Percentiles rank a stretch among this genome's conserved stretches.
These are phyloP conservation scores for Ploettnerulaceae sp. DNA, from an alignment of 2,329 filamentous ascomycete genomes.

Conservation along the genomic window DNA sequence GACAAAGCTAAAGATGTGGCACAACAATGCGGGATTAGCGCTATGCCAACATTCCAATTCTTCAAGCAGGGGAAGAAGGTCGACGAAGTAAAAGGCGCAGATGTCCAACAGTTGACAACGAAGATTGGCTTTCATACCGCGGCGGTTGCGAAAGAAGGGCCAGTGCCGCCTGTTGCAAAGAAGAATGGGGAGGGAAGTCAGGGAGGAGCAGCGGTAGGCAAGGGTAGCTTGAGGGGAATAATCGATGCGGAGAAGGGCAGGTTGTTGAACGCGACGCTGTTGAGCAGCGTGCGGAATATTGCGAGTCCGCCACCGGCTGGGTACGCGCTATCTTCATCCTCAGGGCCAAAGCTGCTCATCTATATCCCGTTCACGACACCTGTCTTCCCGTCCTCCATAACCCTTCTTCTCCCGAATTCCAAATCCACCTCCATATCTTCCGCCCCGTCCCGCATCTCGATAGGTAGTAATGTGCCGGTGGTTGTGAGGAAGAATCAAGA, in stretches of 20 bases:
- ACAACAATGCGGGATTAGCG: slow-evolving; percentile 68
- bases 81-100: slow-evolving; percentile 75
- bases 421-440: slow-evolving; percentile 12
- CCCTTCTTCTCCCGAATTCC: slow-evolving; percentile 22
- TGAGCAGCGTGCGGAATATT: slow-evolving; percentile 28
- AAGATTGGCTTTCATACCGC: slow-evolving; percentile 30
- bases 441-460: slow-evolving; percentile 26
- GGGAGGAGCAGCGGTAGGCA: slow-evolving; percentile 1
- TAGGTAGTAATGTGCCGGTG: slow-evolving; percentile 28
- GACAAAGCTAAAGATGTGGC: slow-evolving; percentile 75
- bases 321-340: slow-evolving; percentile 24
- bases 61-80: slow-evolving; percentile 70
- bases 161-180: background rate
- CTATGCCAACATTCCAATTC: slow-evolving; percentile 92
- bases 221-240: slow-evolving; percentile 24
- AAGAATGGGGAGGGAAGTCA: background rate
- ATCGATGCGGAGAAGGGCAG: slow-evolving; percentile 24
- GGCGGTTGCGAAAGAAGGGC: slow-evolving; percentile 16
- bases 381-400: slow-evolving; percentile 23
- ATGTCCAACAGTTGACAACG: slow-evolving; percentile 64
- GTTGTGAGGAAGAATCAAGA: slow-evolving; percentile 14
- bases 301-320: slow-evolving; percentile 28
- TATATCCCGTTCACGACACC: slow-evolving; percentile 26
- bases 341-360: slow-evolving; percentile 21
- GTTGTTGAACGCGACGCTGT: slow-evolving; percentile 24